These are phyloP conservation scores for Trichosporon sp. DNA, from an alignment of 1,284 basidiomycete species.

Conservation along the genomic window DNA sequence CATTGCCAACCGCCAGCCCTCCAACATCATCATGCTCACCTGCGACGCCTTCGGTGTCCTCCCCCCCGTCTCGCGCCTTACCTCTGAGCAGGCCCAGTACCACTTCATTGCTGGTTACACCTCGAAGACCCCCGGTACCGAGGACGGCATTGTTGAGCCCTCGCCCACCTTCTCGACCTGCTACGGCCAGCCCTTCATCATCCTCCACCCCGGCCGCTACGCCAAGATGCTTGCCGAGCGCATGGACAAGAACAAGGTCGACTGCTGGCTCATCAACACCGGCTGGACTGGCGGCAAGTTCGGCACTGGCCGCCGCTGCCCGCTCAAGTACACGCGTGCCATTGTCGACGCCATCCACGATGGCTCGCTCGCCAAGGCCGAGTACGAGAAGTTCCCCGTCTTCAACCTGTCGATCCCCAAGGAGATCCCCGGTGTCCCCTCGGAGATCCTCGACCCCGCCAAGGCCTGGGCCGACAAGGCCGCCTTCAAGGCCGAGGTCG, in stretches of 20 bases:
- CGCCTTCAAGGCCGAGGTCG: slow-evolving; percentile 75
- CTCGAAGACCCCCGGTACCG: slow-evolving; percentile 81
- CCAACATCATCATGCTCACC: slow-evolving; percentile 92
- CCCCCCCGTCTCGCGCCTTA: slow-evolving; percentile 88
- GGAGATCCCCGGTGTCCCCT: slow-evolving; percentile 70
- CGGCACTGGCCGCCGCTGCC: slow-evolving; percentile 83
- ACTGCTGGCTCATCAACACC: slow-evolving; percentile 99
- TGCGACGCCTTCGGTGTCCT: slow-evolving; percentile 98
- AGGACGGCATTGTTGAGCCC: slow-evolving; percentile 95
- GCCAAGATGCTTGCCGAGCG: slow-evolving; percentile 94
- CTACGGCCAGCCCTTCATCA: slow-evolving; percentile 98
- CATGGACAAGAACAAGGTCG: slow-evolving; percentile 83
- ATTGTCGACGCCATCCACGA: slow-evolving; percentile 97
- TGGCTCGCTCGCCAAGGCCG: slow-evolving; percentile 76
- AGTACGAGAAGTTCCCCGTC: slow-evolving; percentile 74
- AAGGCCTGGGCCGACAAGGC: slow-evolving; percentile 80
- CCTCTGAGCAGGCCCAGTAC: slow-evolving; percentile 93
- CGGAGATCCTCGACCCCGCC: slow-evolving; percentile 78
- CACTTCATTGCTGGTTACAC: slow-evolving; percentile 97
- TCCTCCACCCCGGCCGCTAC: slow-evolving; percentile 91
- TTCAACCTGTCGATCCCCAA: slow-evolving; percentile 81
- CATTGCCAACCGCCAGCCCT: slow-evolving; percentile 71
- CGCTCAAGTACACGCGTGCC: slow-evolving; percentile 88
- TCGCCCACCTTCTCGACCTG: slow-evolving; percentile 99
- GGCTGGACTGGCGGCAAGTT: slow-evolving; percentile 97